phyloP scores from a whole-genome alignment of 345 rosid species.

The Pistacia atlantica region DNA sequence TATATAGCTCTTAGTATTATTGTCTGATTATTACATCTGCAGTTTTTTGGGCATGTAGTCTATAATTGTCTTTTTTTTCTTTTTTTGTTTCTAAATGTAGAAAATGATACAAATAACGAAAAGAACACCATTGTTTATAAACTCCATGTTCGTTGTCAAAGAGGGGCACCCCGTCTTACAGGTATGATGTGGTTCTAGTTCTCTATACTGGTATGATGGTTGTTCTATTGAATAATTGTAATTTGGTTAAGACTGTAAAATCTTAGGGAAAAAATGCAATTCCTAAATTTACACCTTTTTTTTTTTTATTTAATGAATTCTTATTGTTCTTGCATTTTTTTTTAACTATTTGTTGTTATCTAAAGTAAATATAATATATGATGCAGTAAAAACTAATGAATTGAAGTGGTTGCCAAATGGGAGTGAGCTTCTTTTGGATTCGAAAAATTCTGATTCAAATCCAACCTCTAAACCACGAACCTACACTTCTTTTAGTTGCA shows the following conservation, averaged over 20 bases:
- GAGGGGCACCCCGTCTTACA: slow-evolving; percentile 45
- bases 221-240: background rate
- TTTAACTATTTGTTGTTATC: background rate
- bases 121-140: slow-evolving; percentile 94
- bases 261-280: background rate
- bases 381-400: slow-evolving; percentile 71
- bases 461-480: slow-evolving; percentile 60
- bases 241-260: background rate
- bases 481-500: slow-evolving; percentile 65
- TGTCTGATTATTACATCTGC: background rate
- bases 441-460: slow-evolving; percentile 37
- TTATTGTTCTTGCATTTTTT: background rate
- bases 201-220: background rate
- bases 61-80: background rate
- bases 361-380: slow-evolving; percentile 10
- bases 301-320: background rate
- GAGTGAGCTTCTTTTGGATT: slow-evolving; percentile 68
- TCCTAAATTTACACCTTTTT: background rate
- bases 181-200: slow-evolving; percentile 42
- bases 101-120: slow-evolving; percentile 75
- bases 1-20: background rate
- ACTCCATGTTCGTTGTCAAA: slow-evolving; percentile 69
- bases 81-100: slow-evolving; percentile 40
- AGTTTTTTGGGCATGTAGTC: background rate
- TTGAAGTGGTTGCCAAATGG: slow-evolving; percentile 86